Percentiles rank a stretch among this genome's conserved stretches.
Evolutionary conservation across 108 stramenopile genomes (phyloP).

Genomic region (Asterionellopsis glacialis): DNA sequence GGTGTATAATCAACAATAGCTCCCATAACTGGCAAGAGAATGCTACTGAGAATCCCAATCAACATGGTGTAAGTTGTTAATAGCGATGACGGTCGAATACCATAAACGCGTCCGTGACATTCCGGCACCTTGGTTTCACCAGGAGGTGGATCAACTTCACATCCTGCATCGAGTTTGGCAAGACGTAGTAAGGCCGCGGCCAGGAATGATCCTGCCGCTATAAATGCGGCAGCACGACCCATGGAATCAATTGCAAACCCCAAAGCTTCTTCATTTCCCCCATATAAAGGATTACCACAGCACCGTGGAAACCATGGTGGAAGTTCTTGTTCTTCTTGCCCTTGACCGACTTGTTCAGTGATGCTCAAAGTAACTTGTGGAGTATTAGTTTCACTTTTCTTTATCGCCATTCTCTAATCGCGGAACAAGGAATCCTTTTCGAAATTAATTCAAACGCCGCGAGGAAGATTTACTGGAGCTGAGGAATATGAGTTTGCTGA

Average conservation of each 20-base stretch:
- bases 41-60: slow-evolving; percentile 46
- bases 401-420: not conserved
- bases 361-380: not conserved
- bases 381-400: not conserved
- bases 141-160: slow-evolving; percentile 38
- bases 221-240: slow-evolving; percentile 36
- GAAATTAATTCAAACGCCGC: too few species aligned
- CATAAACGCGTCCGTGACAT: slow-evolving; percentile 51
- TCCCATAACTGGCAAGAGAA: slow-evolving; percentile 48
- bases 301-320: slow-evolving; percentile 28
- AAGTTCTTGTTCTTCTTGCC: not conserved
- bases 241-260: slow-evolving; percentile 58
- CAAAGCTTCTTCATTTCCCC: slow-evolving; percentile 57
- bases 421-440: not conserved
- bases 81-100: slow-evolving; percentile 70
- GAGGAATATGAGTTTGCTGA: too few species aligned
- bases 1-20: slow-evolving; percentile 74
- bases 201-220: slow-evolving; percentile 63
- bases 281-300: slow-evolving; percentile 30
- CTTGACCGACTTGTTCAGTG: not conserved
- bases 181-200: slow-evolving; percentile 53
- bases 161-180: slow-evolving; percentile 57
- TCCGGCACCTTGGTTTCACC: slow-evolving; percentile 31
- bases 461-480: too few species aligned
- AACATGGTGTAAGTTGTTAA: slow-evolving; percentile 59